phyloP scores from a whole-genome alignment of 2,329 filamentous ascomycete species.

The Chaetomium strumarium region DNA sequence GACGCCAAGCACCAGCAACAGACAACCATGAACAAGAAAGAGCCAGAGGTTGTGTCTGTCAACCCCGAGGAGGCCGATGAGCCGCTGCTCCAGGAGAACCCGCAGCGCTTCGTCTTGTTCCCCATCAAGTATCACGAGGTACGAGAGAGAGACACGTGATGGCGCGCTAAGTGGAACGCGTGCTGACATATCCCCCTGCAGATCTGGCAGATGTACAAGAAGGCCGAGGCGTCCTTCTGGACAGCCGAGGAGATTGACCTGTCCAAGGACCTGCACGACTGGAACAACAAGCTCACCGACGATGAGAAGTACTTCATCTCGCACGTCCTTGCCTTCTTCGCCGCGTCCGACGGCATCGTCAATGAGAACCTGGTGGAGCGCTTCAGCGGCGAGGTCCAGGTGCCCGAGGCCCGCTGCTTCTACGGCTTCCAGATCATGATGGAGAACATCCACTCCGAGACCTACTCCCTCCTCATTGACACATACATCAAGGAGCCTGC shows the following conservation, averaged over 20 bases:
- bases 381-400: constrained; percentile 94
- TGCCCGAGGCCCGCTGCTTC: constrained; percentile 98
- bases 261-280: constrained; percentile 97
- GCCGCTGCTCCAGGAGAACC: constrained; percentile 91
- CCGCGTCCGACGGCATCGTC: constrained; percentile 96
- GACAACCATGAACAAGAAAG: constrained; percentile 45
- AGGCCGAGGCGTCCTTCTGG: constrained; percentile 99
- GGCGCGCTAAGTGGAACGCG: constrained; percentile 62
- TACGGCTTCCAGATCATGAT: constrained; percentile 99
- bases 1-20: constrained; percentile 56
- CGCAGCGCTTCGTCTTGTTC: constrained; percentile 93
- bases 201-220: constrained; percentile 99
- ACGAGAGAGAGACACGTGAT: constrained; percentile 44
- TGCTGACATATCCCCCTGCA: constrained; percentile 41
- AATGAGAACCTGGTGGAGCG: constrained; percentile 99
- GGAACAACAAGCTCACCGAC: constrained; percentile 95
- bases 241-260: constrained; percentile 99
- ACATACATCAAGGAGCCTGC: constrained; percentile 98
- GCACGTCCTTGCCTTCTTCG: constrained; percentile 98
- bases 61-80: constrained; percentile 72
- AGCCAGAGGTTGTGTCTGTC: constrained; percentile 42
- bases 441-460: constrained; percentile 99
- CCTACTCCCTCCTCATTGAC: constrained; percentile 97
- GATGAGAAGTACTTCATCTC: constrained; percentile 99
- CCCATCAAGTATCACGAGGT: constrained; percentile 99